A percentile compares a stretch with the other conserved stretches of the same genome.
These are phyloP conservation scores for Vigna reflexopilosa DNA, from an alignment of 306 rosid species.

Conservation along the genomic window DNA sequence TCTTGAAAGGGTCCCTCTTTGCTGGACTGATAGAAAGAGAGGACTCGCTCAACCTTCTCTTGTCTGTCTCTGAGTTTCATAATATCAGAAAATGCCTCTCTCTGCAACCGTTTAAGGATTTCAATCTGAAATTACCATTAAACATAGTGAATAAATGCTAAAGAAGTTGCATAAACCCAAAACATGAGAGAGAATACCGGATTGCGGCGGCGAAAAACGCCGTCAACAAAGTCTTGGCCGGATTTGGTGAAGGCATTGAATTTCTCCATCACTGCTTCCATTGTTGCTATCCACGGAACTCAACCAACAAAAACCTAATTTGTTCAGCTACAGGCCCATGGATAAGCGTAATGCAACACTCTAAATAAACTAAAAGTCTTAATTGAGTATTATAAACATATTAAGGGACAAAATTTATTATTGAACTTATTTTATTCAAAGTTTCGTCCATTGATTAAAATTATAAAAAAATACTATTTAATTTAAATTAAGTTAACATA, in stretches of 20 bases:
- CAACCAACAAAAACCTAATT: neutral
- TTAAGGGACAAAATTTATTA: no score
- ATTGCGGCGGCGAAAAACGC: conserved; percentile 59
- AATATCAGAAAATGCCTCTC: conserved; percentile 88
- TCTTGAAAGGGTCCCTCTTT: conserved; percentile 79
- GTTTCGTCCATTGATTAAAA: no score
- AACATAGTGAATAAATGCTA: neutral
- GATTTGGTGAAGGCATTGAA: conserved; percentile 57
- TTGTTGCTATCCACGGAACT: conserved; percentile 29
- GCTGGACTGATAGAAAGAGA: conserved; percentile 73
- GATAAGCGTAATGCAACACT: no score
- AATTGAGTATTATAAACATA: no score
- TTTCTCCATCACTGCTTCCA: conserved; percentile 64
- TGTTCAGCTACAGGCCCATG: neutral
- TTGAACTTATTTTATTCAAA: no score
- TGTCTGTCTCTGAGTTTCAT: conserved; percentile 92
- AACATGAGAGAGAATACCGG: conserved; percentile 56
- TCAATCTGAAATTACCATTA: conserved; percentile 64
- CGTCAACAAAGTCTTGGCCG: conserved; percentile 58
- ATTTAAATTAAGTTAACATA: no score
- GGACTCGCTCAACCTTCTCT: conserved; percentile 77
- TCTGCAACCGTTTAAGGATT: conserved; percentile 85
- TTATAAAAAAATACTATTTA: no score
- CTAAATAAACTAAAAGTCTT: no score
- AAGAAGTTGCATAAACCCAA: neutral